Evolutionary conservation across 1,284 basidiomycete species (phyloP).

Genomic region (Leccinum griseonigrum): DNA sequence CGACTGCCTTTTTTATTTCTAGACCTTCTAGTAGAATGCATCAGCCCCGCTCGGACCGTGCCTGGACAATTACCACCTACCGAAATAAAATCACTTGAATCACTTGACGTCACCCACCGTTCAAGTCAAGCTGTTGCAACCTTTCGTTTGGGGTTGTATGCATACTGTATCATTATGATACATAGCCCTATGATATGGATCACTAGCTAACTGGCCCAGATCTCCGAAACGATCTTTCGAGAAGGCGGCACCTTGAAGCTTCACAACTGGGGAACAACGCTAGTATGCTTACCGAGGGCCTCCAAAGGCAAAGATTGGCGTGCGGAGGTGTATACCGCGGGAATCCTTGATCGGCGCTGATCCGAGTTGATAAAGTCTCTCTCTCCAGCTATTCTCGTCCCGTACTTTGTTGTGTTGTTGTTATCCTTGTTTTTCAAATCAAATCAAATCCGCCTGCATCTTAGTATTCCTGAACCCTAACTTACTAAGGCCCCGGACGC

Average conservation of each 20-base stretch:
- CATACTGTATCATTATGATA: too few relatives aligned
- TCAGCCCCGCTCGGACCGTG: conserved; percentile 1
- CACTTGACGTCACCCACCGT: conserved; percentile 14
- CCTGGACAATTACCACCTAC: conserved; percentile 6
- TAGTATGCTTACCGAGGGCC: conserved; percentile 1
- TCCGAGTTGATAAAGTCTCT: neutral
- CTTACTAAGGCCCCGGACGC: too few relatives aligned
- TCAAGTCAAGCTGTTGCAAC: neutral
- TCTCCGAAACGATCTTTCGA: conserved; percentile 6
- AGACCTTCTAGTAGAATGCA: neutral
- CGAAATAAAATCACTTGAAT: neutral
- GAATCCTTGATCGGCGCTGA: conserved; percentile 15
- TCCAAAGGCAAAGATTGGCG: conserved; percentile 19
- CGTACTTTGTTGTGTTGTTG: neutral
- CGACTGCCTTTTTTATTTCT: neutral
- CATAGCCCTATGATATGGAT: conserved; percentile 2
- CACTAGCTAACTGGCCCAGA: neutral
- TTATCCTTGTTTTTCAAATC: neutral
- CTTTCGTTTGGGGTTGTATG: neutral
- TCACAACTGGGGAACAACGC: neutral
- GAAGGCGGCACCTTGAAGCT: conserved; percentile 6
- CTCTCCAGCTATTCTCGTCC: neutral
- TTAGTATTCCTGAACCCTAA: too few relatives aligned
- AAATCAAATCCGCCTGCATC: neutral
- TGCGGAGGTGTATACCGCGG: conserved; percentile 7